A percentile compares a stretch with the other conserved stretches of the same genome.
phyloP scores from a whole-genome alignment of 2,329 filamentous ascomycete species.

The Stylonectria norvegica region DNA sequence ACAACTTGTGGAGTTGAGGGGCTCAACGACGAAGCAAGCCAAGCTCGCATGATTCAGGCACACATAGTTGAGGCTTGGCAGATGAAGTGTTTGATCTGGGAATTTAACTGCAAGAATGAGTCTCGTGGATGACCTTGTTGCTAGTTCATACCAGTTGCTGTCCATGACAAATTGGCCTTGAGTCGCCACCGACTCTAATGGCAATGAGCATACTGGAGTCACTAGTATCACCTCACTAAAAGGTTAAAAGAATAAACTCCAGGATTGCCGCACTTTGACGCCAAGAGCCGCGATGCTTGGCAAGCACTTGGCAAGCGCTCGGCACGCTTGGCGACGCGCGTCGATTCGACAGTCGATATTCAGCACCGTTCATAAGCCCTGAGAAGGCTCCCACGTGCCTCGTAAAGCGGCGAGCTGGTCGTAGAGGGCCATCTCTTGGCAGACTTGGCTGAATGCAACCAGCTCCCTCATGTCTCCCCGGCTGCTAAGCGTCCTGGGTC shows the following conservation, averaged over 20 bases:
- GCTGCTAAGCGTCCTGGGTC: too few relatives aligned
- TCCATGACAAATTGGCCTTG: not conserved
- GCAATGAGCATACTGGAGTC: too few relatives aligned
- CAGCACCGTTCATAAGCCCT: too few relatives aligned
- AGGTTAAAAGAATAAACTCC: not conserved
- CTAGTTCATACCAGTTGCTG: not conserved
- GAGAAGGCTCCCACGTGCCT: too few relatives aligned
- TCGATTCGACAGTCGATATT: not conserved
- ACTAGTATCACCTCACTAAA: not conserved
- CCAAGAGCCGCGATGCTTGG: not conserved
- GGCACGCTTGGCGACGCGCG: not conserved
- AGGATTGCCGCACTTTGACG: not conserved
- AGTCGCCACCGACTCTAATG: too few relatives aligned
- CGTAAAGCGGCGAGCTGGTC: too few relatives aligned
- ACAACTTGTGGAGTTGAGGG: too few relatives aligned
- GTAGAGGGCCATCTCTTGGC: too few relatives aligned
- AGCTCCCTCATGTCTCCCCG: too few relatives aligned
- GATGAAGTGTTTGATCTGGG: not conserved
- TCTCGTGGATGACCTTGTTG: conserved; percentile 5
- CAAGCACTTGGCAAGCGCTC: not conserved
- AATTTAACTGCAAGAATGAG: conserved; percentile 5
- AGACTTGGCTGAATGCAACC: too few relatives aligned
- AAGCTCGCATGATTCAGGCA: conserved; percentile 17
- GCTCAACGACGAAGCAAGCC: too few relatives aligned
- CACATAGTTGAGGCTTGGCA: conserved; percentile 6